A percentile compares a stretch with the other conserved stretches of the same genome.
Evolutionary conservation across 2,329 filamentous ascomycete genomes (phyloP).

Genomic region (Juglanconis sp.): DNA sequence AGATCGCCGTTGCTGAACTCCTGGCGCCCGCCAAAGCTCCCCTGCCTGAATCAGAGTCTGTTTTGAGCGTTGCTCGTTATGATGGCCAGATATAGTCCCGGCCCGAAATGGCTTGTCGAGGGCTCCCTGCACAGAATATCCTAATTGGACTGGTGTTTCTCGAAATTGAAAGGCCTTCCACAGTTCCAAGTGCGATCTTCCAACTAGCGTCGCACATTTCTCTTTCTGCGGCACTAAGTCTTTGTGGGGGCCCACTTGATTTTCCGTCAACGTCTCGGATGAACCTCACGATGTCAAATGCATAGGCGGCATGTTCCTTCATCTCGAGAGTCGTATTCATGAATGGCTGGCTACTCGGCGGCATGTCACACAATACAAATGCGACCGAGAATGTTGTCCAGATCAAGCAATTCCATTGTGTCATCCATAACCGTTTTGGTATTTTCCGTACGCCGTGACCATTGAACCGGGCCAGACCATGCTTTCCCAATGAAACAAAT

Average conservation of each 20-base stretch:
- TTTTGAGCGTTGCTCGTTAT: slow-evolving; percentile 9
- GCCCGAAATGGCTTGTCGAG: not conserved
- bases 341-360: slow-evolving; percentile 20
- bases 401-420: slow-evolving; percentile 23
- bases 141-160: not conserved
- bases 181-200: not conserved
- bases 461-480: slow-evolving; percentile 14
- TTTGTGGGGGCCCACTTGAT: not conserved
- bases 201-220: not conserved
- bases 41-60: slow-evolving; percentile 14
- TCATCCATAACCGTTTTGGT: slow-evolving; percentile 28
- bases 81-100: slow-evolving; percentile 4
- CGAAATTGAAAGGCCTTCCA: not conserved
- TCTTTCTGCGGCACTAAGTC: not conserved
- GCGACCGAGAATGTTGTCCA: slow-evolving; percentile 18
- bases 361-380: slow-evolving; percentile 20
- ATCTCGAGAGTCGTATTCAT: slow-evolving; percentile 21
- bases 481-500: slow-evolving; percentile 22
- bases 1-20: slow-evolving; percentile 12
- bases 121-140: not conserved
- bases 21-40: slow-evolving; percentile 1
- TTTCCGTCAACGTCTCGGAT: not conserved
- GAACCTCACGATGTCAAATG: slow-evolving; percentile 4
- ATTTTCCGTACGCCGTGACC: slow-evolving; percentile 32
- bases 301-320: not conserved